Evolutionary conservation across 768 basidiomycete genomes (phyloP).

Genomic region (Daedalea quercina): DNA sequence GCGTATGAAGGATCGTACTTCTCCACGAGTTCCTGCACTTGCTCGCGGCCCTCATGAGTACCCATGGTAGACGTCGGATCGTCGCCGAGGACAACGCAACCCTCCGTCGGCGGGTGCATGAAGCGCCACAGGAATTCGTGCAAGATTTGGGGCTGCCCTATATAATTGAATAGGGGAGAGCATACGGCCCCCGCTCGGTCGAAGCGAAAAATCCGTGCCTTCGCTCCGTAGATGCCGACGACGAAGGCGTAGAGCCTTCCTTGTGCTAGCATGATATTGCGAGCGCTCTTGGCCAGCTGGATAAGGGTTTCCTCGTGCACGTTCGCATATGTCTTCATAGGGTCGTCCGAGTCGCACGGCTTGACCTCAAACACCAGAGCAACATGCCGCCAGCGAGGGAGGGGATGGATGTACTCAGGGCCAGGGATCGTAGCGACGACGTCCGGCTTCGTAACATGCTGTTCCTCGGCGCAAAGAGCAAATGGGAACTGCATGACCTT

Average conservation of each 20-base stretch:
- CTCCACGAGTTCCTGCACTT: not conserved
- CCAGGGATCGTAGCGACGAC: no score
- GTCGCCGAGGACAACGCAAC: constrained; percentile 2
- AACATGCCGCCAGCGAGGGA: not conserved
- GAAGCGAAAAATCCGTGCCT: constrained; percentile 7
- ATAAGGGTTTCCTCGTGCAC: not conserved
- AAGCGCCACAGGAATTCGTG: constrained; percentile 10
- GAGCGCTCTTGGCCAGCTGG: constrained; percentile 4
- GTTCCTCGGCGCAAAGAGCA: not conserved
- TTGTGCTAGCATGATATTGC: constrained; percentile 7
- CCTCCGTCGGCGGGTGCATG: not conserved
- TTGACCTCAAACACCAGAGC: constrained; percentile 5
- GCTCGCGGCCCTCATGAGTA: not conserved
- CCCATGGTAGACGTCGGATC: constrained; percentile 1
- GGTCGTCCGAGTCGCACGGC: not conserved
- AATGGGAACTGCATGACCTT: constrained; percentile 8
- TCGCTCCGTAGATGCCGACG: constrained; percentile 10
- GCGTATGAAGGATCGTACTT: not conserved
- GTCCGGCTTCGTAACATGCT: no score
- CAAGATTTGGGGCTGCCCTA: not conserved
- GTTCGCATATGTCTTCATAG: not conserved
- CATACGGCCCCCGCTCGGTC: constrained; percentile 7
- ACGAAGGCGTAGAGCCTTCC: constrained; percentile 5
- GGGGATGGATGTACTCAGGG: no score
- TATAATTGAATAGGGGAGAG: not conserved